Evolutionary conservation across 345 rosid genomes (phyloP), one percentile per base, ranked within the genome.

Genomic region (Clarkia xantiana): DNA sequence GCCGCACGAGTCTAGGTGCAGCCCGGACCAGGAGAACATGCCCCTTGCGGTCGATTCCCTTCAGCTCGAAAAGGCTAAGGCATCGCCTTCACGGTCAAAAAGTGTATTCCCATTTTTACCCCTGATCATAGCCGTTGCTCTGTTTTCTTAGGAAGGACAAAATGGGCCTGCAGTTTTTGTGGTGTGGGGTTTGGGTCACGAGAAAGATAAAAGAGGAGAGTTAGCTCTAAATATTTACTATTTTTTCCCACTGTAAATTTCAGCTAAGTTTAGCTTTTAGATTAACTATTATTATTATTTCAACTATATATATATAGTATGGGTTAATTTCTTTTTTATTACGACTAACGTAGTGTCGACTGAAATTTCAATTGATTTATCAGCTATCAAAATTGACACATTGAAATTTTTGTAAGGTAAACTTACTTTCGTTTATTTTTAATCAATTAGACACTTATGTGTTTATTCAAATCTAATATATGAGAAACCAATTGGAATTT

Each of bases 11-110:
- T 71, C 82, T 52, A 80, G 71, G 65, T 93, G 99, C 29, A 93
- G 95, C 63, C 96, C 96, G 11, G 96, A 87, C 72, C 96, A 87
- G 62, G 99, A 93, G 73, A 84, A 87, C 82, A 93, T 93, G 99
- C 99, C 99, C 1, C 69, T 93, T 52, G 99, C 99, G 40, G 97
- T 87, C 45, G 99, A 93, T 72, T 93, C 99, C 47, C 84, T 86
- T 6, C 93, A 86, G 76, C 74, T 91, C 44, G 76, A 75, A 36
- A 67, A 40, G 53, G 62, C 69, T 19, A 67, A 61, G 50, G 66
- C 96, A 12, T 54, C 75, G 16, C 67, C 86, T 11, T 22, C 57
- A 5, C 39, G 62, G 57, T 47, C 55, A 7, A 44, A 10, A 34
- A n/a, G 59, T 20, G 1, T 45, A 13, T 53, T 74, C 54, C 73